Evolutionary conservation across 768 basidiomycete species (phyloP).

Genomic region (Candolleomyces eurysporus): DNA sequence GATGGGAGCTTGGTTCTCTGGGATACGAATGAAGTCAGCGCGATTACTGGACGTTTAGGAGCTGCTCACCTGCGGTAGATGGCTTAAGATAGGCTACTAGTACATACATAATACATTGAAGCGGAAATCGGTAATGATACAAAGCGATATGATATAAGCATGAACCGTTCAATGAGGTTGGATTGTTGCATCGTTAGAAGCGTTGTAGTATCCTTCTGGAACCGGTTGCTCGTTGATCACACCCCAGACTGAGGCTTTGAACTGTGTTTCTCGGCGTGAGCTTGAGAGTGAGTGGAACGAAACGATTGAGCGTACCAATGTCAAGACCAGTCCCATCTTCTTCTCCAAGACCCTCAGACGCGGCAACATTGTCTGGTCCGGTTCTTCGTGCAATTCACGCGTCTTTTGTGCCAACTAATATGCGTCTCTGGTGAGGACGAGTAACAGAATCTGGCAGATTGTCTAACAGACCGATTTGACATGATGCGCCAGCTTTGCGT

Average conservation of each 20-base stretch:
- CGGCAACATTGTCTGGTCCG: conserved; percentile 73
- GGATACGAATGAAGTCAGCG: conserved; percentile 62
- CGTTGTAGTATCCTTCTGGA: conserved; percentile 24
- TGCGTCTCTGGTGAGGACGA: background rate
- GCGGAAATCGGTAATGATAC: background rate
- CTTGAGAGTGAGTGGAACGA: background rate
- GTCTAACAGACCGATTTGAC: conserved; percentile 59
- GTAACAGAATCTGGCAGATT: background rate
- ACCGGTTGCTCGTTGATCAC: conserved; percentile 79
- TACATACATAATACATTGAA: background rate
- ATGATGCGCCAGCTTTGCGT: conserved; percentile 81
- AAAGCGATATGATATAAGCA: conserved; percentile 6
- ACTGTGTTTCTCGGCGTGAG: conserved; percentile 43
- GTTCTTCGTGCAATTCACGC: conserved; percentile 67
- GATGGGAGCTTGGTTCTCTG: conserved; percentile 94
- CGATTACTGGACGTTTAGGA: conserved; percentile 50
- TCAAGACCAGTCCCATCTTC: conserved; percentile 94
- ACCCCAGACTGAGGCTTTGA: conserved; percentile 96
- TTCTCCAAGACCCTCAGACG: conserved; percentile 81
- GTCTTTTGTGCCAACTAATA: conserved; percentile 63
- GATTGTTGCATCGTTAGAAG: conserved; percentile 24
- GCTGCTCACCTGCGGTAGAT: conserved; percentile 43
- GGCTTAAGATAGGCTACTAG: conserved; percentile 2
- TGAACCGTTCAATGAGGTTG: conserved; percentile 14
- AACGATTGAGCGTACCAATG: conserved; percentile 55